These are phyloP conservation scores for Fusarium praegraminearum DNA, from an alignment of 2,329 filamentous ascomycete genomes.

Conservation along the genomic window DNA sequence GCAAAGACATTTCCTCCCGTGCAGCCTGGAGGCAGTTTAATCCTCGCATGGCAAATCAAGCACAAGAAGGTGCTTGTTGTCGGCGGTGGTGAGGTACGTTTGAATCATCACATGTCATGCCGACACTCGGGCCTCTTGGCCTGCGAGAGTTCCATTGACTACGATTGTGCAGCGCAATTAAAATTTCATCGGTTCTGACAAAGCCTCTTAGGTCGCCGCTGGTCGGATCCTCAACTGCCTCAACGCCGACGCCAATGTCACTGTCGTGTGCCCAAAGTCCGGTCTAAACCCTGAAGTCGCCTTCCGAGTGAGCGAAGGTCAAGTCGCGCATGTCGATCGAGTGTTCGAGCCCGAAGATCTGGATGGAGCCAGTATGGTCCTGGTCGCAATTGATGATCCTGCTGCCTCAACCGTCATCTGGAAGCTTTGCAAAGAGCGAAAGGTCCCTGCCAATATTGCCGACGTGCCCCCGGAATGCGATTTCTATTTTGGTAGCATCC, in stretches of 20 bases:
- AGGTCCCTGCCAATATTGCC: slow-evolving; percentile 93
- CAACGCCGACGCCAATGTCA: slow-evolving; percentile 93
- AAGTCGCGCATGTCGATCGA: slow-evolving; percentile 85
- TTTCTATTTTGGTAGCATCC: slow-evolving; percentile 97
- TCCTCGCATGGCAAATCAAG: slow-evolving; percentile 95
- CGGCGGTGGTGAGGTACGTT: slow-evolving; percentile 88
- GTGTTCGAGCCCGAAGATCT: slow-evolving; percentile 89
- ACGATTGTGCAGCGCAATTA: background rate
- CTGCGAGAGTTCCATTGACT: slow-evolving; percentile 7
- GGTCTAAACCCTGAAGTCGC: slow-evolving; percentile 92
- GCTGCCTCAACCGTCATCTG: slow-evolving; percentile 90
- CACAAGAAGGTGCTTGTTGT: slow-evolving; percentile 92
- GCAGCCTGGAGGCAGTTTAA: slow-evolving; percentile 90
- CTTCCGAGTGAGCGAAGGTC: slow-evolving; percentile 78
- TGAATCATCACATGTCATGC: slow-evolving; percentile 26
- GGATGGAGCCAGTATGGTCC: slow-evolving; percentile 84
- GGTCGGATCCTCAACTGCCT: slow-evolving; percentile 94
- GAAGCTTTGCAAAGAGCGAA: slow-evolving; percentile 88
- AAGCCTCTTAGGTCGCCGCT: slow-evolving; percentile 80
- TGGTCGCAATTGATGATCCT: slow-evolving; percentile 93
- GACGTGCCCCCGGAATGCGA: slow-evolving; percentile 97
- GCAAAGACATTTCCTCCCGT: slow-evolving; percentile 76
- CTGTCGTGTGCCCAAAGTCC: slow-evolving; percentile 81
- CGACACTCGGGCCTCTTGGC: slow-evolving; percentile 17
- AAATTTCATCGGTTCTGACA: slow-evolving; percentile 1